Percentiles rank a stretch among this genome's conserved stretches.
phyloP scores from a whole-genome alignment of 2,329 filamentous ascomycete species.

The Cercospora sp. region DNA sequence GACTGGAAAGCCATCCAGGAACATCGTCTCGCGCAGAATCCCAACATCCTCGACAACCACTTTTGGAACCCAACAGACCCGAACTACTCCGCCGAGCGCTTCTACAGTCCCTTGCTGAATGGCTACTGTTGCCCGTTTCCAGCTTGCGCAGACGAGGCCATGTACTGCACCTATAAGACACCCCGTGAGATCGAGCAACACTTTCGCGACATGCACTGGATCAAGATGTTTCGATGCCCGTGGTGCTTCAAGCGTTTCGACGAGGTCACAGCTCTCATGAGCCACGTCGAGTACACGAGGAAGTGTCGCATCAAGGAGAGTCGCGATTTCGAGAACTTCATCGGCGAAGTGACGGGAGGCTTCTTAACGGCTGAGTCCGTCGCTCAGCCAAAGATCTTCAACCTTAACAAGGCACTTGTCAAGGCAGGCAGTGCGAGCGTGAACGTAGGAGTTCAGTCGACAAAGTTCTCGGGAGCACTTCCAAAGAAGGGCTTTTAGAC shows the following conservation, averaged over 20 bases:
- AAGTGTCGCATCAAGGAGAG: slow-evolving; percentile 40
- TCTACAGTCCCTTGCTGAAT: slow-evolving; percentile 46
- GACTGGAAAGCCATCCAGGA: slow-evolving; percentile 18
- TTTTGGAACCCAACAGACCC: slow-evolving; percentile 22
- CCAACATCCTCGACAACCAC: slow-evolving; percentile 18
- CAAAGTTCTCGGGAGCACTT: slow-evolving; percentile 1
- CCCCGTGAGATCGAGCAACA: slow-evolving; percentile 26
- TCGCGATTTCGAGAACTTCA: slow-evolving; percentile 37
- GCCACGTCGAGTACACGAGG: slow-evolving; percentile 45
- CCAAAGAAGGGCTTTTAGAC: background rate
- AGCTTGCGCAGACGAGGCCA: slow-evolving; percentile 46
- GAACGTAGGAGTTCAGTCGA: background rate
- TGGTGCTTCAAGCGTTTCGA: slow-evolving; percentile 45
- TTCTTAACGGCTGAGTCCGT: slow-evolving; percentile 35
- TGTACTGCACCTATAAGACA: slow-evolving; percentile 35
- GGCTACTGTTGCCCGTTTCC: slow-evolving; percentile 58
- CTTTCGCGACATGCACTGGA: slow-evolving; percentile 42
- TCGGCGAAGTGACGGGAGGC: slow-evolving; percentile 47
- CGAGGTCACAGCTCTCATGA: slow-evolving; percentile 41
- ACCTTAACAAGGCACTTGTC: slow-evolving; percentile 10
- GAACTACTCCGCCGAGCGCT: slow-evolving; percentile 52
- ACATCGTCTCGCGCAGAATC: slow-evolving; percentile 9
- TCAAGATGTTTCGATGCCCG: slow-evolving; percentile 42
- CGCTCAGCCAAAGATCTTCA: slow-evolving; percentile 26
- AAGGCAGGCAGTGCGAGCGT: slow-evolving; percentile 4